Evolutionary conservation across 2,329 filamentous ascomycete genomes (phyloP).

Genomic region (Aspergillus pseudotamarii): DNA sequence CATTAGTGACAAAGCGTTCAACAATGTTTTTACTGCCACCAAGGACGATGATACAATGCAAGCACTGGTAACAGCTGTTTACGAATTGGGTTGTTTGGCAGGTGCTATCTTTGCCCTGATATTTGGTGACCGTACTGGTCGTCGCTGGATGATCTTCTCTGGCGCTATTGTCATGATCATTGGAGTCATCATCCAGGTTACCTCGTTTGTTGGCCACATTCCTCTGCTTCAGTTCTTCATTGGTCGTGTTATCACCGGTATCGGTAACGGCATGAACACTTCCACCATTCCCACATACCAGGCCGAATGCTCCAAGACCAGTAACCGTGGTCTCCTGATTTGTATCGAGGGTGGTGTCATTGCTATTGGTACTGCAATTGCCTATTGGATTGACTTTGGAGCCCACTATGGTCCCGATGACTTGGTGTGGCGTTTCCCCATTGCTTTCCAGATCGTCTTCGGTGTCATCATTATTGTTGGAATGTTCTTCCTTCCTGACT

Average conservation of each 20-base stretch:
- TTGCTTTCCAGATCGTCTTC: slow-evolving; percentile 57
- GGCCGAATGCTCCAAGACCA: slow-evolving; percentile 56
- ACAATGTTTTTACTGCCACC: slow-evolving; percentile 37
- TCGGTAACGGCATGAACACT: slow-evolving; percentile 61
- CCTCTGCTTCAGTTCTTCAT: slow-evolving; percentile 55
- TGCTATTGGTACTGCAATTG: slow-evolving; percentile 55
- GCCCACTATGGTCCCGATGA: slow-evolving; percentile 39
- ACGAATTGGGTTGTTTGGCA: slow-evolving; percentile 38
- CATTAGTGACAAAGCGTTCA: slow-evolving; percentile 37
- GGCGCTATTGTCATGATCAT: slow-evolving; percentile 57
- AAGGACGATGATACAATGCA: slow-evolving; percentile 43
- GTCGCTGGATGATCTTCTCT: slow-evolving; percentile 55
- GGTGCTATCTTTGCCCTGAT: slow-evolving; percentile 42
- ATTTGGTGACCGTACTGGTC: slow-evolving; percentile 40
- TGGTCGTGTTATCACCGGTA: slow-evolving; percentile 55
- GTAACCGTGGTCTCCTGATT: slow-evolving; percentile 63
- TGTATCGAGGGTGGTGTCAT: slow-evolving; percentile 60
- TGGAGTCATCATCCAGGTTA: slow-evolving; percentile 44
- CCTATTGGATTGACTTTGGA: slow-evolving; percentile 57
- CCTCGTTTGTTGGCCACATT: slow-evolving; percentile 32
- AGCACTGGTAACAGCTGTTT: slow-evolving; percentile 36
- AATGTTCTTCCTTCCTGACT: slow-evolving; percentile 50
- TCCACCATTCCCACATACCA: slow-evolving; percentile 58
- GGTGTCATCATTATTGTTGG: slow-evolving; percentile 48
- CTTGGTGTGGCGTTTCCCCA: slow-evolving; percentile 55